Evolutionary conservation across 805 yeast genomes (phyloP), one percentile per base, ranked within the genome.

Genomic region (Nakazawaea wyomingensis): DNA sequence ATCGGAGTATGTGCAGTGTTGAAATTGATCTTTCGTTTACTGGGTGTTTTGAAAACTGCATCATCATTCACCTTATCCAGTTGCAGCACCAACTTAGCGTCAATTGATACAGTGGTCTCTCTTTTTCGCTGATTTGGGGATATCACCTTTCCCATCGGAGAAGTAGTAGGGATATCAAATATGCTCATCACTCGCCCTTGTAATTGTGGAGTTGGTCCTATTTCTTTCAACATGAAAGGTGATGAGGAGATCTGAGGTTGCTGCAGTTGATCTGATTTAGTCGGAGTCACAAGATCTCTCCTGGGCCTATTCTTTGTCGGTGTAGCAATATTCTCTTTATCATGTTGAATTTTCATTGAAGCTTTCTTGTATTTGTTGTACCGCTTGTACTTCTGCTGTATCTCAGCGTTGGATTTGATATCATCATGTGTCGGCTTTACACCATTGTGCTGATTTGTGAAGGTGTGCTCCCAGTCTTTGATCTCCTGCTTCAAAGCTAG

Each of bases 171-270:
- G 41, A 79, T 65, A 48, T 86, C 95, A 54, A 87, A 82, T 4
- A 87, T 68, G 14, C 93, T 80, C 27, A 85, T 57, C 0, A 85
- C 85, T 42, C 82, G 74, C 0, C 96, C 96, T 48, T 81, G 71
- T 8, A 86, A 71, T 52, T 87, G 96, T 0, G 96, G 96, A 0
- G 96, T 87, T 1, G 96, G 96, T 0, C 95, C 95, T 10, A 86
- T 56, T 47, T 78, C 84, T 19, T 43, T 47, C 7, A 37, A 26
- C 4, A 43, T 46, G 8, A 43, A 43, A 20, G 48, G 47, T 16
- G 50, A 38, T 21, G 33, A 14, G 2, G 36, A 7, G n/a, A 14
- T 24, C 27, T 8, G 41, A 34, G 16, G 41, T 37, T 14, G 43
- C 40, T 13, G 35, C 37, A 14, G 37, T 4, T 36, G 27, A 8